phyloP scores from a whole-genome alignment of 257 asterid species.

The Craterostigma plantagineum region DNA sequence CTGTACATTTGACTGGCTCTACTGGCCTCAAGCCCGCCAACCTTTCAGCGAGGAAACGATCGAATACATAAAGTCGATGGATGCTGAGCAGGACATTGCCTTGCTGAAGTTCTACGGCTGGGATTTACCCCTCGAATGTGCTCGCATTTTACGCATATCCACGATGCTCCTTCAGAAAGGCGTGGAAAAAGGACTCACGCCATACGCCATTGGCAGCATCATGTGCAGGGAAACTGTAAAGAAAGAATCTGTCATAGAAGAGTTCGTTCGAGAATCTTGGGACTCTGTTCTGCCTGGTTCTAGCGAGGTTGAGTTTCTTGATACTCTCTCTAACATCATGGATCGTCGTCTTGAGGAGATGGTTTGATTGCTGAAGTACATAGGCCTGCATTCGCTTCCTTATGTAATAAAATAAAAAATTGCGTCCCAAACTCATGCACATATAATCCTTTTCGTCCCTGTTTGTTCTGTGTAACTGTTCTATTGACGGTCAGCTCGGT shows the following conservation, averaged over 20 bases:
- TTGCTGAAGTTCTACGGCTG: slow-evolving; percentile 68
- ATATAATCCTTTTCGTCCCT: too few relatives aligned
- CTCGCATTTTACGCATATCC: slow-evolving; percentile 57
- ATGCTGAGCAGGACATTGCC: slow-evolving; percentile 60
- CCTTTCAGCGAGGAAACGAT: slow-evolving; percentile 43
- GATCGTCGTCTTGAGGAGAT: slow-evolving; percentile 40
- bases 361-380: slow-evolving; percentile 5
- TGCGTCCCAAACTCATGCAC: too few relatives aligned
- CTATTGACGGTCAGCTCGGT: too few relatives aligned
- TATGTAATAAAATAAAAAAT: too few relatives aligned
- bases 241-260: slow-evolving; percentile 52
- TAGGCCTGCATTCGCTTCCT: too few relatives aligned
- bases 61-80: slow-evolving; percentile 45
- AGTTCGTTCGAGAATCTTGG: slow-evolving; percentile 50
- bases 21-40: slow-evolving; percentile 82
- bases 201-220: slow-evolving; percentile 55
- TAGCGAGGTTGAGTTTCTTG: slow-evolving; percentile 57
- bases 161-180: slow-evolving; percentile 94
- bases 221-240: slow-evolving; percentile 63
- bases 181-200: slow-evolving; percentile 53
- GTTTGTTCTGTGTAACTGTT: too few relatives aligned
- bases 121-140: slow-evolving; percentile 55
- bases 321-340: slow-evolving; percentile 40
- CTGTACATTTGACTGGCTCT: slow-evolving; percentile 86
- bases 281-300: slow-evolving; percentile 50